Percentiles rank a stretch among this genome's conserved stretches.
Evolutionary conservation across 345 rosid genomes (phyloP).

Genomic region (Euphorbia lathyris): DNA sequence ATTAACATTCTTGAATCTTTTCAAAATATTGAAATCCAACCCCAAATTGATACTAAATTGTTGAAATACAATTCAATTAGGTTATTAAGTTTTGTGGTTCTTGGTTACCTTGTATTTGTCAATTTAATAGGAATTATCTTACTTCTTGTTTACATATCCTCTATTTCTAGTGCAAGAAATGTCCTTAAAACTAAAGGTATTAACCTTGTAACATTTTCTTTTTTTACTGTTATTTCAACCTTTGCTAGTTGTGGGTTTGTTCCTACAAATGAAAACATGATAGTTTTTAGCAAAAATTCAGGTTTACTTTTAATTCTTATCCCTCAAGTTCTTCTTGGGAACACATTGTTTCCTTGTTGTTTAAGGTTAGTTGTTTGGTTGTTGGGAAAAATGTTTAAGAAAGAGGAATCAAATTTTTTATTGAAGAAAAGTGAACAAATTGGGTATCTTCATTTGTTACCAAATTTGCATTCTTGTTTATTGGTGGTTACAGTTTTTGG

Average conservation of each 20-base stretch:
- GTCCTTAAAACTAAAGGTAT: conserved; percentile 40
- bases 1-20: background rate
- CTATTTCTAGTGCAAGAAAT: conserved; percentile 34
- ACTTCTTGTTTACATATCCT: conserved; percentile 33
- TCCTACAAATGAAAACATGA: conserved; percentile 78
- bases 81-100: conserved; percentile 37
- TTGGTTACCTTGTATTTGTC: conserved; percentile 38
- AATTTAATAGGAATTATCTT: conserved; percentile 36
- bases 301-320: conserved; percentile 51
- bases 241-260: conserved; percentile 61
- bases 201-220: conserved; percentile 37
- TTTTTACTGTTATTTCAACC: conserved; percentile 54
- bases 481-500: conserved; percentile 45
- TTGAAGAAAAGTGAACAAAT: conserved; percentile 34
- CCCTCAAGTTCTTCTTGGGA: conserved; percentile 54
- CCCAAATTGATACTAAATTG: background rate
- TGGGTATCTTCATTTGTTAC: conserved; percentile 46
- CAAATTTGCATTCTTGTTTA: conserved; percentile 18
- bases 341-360: conserved; percentile 50
- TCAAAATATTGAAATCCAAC: background rate
- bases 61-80: conserved; percentile 16
- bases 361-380: conserved; percentile 39
- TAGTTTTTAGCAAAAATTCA: conserved; percentile 45
- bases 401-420: conserved; percentile 33
- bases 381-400: conserved; percentile 32